Percentiles rank a stretch among this genome's conserved stretches.
These are phyloP conservation scores for Candida qinlingensis DNA, from an alignment of 805 yeast genomes.

Conservation along the genomic window DNA sequence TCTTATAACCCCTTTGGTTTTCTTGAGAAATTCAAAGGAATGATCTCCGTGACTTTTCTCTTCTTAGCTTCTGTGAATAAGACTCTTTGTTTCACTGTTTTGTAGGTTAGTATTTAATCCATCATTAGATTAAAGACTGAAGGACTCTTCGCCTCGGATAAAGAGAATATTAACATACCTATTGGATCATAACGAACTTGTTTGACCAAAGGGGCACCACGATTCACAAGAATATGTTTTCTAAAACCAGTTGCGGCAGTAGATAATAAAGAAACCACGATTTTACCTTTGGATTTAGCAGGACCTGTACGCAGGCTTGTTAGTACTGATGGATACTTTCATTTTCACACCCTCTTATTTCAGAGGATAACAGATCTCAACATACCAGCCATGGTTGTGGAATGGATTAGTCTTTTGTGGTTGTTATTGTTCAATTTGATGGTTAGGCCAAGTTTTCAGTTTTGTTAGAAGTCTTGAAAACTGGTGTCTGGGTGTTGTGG, in stretches of 20 bases:
- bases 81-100: constrained; percentile 76
- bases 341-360: no score
- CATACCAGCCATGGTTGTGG: no score
- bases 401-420: no score
- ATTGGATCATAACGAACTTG: constrained; percentile 85
- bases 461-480: no score
- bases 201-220: constrained; percentile 72
- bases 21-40: constrained; percentile 45
- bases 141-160: background rate
- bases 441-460: no score
- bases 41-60: constrained; percentile 54
- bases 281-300: constrained; percentile 64
- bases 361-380: no score
- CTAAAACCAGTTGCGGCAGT: constrained; percentile 87
- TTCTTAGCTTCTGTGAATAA: constrained; percentile 84
- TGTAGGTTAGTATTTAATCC: background rate
- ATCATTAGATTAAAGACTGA: no score
- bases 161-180: constrained; percentile 25
- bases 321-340: background rate
- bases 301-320: constrained; percentile 25
- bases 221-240: constrained; percentile 74
- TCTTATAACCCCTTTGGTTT: constrained; percentile 23
- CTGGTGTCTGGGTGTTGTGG: no score
- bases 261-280: constrained; percentile 81
- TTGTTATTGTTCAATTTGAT: no score